Conservation (phyloP, 139 green algal species). For the Limnomonas spitsbergensis region DNA sequence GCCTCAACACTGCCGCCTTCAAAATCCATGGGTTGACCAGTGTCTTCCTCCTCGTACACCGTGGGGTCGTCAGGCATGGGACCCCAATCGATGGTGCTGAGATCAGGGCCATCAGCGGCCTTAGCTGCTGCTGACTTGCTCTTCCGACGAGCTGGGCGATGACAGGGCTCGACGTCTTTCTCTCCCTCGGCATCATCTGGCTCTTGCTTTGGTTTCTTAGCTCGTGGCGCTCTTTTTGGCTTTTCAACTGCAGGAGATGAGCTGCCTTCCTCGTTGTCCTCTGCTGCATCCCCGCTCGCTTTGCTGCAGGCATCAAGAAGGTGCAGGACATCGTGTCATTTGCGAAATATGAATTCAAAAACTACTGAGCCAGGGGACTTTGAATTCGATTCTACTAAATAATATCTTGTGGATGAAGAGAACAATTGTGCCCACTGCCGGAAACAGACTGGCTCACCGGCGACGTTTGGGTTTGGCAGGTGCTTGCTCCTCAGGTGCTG, state of each 20-base stretch:
- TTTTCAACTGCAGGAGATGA: neutral
- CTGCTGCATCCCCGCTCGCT: neutral
- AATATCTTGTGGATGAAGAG: too few relatives aligned
- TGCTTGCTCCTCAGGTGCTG: conserved; percentile 18
- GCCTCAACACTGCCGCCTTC: too few relatives aligned
- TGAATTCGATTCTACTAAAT: too few relatives aligned
- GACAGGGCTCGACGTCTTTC: too few relatives aligned
- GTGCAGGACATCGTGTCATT: too few relatives aligned
- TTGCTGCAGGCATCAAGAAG: neutral
- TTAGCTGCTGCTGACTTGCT: neutral
- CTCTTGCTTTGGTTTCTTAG: neutral
- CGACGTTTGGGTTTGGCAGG: conserved; percentile 17
- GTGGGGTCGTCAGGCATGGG: neutral
- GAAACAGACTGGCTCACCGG: neutral
- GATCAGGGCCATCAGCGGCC: neutral
- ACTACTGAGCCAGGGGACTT: too few relatives aligned
- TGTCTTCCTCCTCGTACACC: too few relatives aligned
- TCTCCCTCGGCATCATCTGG: neutral
- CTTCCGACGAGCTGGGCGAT: neutral
- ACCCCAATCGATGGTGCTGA: neutral
- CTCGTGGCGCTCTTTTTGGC: neutral
- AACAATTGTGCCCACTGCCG: too few relatives aligned
- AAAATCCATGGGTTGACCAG: too few relatives aligned
- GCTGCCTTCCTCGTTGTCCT: neutral
- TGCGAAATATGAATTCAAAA: too few relatives aligned